Conservation (phyloP, 345 rosid genomes). For the Populus davidiana region DNA sequence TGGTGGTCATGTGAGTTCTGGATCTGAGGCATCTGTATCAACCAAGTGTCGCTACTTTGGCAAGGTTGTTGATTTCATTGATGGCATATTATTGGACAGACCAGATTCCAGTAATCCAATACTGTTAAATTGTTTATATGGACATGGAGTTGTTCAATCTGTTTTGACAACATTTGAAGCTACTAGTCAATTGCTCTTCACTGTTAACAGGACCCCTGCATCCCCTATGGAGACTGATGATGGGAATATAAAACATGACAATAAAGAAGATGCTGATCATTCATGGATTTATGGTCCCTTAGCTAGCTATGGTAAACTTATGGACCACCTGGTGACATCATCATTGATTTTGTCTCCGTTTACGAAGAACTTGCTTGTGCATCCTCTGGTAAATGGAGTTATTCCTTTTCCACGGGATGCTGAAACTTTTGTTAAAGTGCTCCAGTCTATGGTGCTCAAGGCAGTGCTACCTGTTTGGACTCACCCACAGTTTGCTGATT, state of each 20-base stretch:
- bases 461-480: slow-evolving; percentile 90
- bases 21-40: slow-evolving; percentile 57
- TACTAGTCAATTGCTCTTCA: slow-evolving; percentile 75
- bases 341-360: slow-evolving; percentile 80
- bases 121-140: slow-evolving; percentile 72
- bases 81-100: slow-evolving; percentile 77
- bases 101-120: slow-evolving; percentile 90
- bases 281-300: slow-evolving; percentile 92
- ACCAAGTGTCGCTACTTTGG: slow-evolving; percentile 95
- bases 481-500: slow-evolving; percentile 76
- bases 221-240: slow-evolving; percentile 96
- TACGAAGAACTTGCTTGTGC: slow-evolving; percentile 77
- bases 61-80: slow-evolving; percentile 84
- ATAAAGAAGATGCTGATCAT: slow-evolving; percentile 62
- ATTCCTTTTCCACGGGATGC: slow-evolving; percentile 76
- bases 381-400: slow-evolving; percentile 64
- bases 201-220: slow-evolving; percentile 61
- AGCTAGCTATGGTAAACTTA: slow-evolving; percentile 81
- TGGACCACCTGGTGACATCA: slow-evolving; percentile 95
- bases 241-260: slow-evolving; percentile 55
- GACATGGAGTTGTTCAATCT: slow-evolving; percentile 71
- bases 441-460: slow-evolving; percentile 90
- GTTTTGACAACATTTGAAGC: slow-evolving; percentile 95
- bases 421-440: slow-evolving; percentile 84
- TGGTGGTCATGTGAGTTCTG: slow-evolving; percentile 52